phyloP scores from a whole-genome alignment of 148 eudicot genomes.

The Spergularia marina region DNA sequence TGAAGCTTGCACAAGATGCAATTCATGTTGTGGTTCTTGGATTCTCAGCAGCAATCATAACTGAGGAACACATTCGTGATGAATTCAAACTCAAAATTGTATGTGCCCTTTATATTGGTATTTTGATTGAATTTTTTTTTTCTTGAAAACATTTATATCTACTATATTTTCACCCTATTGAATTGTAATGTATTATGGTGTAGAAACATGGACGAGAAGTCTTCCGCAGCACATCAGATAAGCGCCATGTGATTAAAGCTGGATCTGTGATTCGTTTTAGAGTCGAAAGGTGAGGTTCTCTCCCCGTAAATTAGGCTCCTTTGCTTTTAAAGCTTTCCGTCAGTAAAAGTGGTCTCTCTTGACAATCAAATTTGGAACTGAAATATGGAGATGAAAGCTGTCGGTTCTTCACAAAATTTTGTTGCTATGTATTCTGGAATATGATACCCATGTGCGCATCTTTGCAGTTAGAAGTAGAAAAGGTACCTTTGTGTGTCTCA shows the following conservation, averaged over 20 bases:
- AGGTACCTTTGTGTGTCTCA: not conserved
- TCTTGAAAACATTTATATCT: not conserved
- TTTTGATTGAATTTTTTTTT: not conserved
- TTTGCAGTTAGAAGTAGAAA: not conserved
- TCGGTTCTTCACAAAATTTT: not conserved
- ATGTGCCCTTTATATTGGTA: constrained; percentile 20
- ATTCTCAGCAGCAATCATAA: constrained; percentile 75
- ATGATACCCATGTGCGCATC: too few relatives aligned
- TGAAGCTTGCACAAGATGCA: constrained; percentile 65
- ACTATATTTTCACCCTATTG: not conserved
- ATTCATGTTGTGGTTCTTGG: constrained; percentile 85
- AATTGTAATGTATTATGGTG: constrained; percentile 15
- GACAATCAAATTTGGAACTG: not conserved
- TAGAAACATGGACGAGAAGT: constrained; percentile 63
- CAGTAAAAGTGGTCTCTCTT: not conserved
- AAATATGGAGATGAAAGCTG: not conserved
- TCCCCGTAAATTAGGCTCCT: not conserved
- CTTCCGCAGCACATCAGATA: constrained; percentile 52
- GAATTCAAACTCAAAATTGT: constrained; percentile 67
- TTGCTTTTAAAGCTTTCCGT: not conserved
- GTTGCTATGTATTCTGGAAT: not conserved
- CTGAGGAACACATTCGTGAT: constrained; percentile 69
- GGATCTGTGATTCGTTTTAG: constrained; percentile 63
- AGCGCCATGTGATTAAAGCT: constrained; percentile 64
- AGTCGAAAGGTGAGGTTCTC: constrained; percentile 61